A percentile compares a stretch with the other conserved stretches of the same genome.
Evolutionary conservation across 1,139 yeast genomes (phyloP).

Genomic region (Sugiyamaella castrensis): DNA sequence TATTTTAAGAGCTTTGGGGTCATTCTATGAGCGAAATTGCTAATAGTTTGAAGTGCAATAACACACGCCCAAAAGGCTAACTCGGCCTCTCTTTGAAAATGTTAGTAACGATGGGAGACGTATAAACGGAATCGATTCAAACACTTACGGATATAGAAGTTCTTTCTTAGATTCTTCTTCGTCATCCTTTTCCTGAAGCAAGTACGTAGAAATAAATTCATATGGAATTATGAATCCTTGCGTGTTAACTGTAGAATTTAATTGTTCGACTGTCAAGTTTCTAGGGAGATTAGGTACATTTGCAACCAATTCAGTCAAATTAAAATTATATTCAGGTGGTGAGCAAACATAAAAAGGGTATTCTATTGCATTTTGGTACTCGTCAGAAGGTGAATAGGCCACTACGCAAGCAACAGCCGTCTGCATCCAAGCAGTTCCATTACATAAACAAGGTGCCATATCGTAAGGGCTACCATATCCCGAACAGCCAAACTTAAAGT

Average conservation of each 20-base stretch:
- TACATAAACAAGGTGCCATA: slow-evolving; percentile 17
- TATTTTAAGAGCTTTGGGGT: slow-evolving; percentile 9
- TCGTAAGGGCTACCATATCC: neutral
- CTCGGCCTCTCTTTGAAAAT: neutral
- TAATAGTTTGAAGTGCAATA: slow-evolving; percentile 5
- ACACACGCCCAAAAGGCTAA: slow-evolving; percentile 9
- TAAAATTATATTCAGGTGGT: slow-evolving; percentile 3
- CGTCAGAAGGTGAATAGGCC: slow-evolving; percentile 4
- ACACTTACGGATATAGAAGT: slow-evolving; percentile 7
- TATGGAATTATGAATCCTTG: slow-evolving; percentile 8
- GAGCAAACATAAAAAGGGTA: slow-evolving; percentile 4
- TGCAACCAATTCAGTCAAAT: neutral
- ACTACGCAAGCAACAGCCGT: slow-evolving; percentile 19
- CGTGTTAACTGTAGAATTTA: slow-evolving; percentile 3
- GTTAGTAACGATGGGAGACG: slow-evolving; percentile 1
- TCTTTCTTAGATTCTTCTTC: neutral
- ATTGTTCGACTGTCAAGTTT: slow-evolving; percentile 7
- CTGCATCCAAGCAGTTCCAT: slow-evolving; percentile 12
- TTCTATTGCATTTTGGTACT: neutral
- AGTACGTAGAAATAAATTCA: neutral
- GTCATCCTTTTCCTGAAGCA: slow-evolving; percentile 1
- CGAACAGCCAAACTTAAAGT: slow-evolving; percentile 11
- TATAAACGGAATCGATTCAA: neutral
- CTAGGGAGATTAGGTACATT: slow-evolving; percentile 6
- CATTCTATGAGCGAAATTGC: slow-evolving; percentile 9